phyloP scores from a whole-genome alignment of 2,329 filamentous ascomycete species.

The Pyrenophora graminea region DNA sequence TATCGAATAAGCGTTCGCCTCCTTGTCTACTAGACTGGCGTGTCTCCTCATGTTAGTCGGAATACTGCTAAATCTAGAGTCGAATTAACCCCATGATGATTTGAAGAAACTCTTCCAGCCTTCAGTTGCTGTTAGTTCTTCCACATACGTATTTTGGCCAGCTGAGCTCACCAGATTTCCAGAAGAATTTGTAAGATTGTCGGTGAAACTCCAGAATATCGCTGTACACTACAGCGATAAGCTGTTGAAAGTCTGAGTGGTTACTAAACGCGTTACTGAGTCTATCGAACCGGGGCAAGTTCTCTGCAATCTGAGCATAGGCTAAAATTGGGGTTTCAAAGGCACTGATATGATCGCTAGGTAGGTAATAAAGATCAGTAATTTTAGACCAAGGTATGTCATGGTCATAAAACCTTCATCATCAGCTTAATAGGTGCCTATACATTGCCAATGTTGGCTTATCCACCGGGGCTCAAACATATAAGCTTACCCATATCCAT shows the following conservation, averaged over 20 bases:
- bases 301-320: slow-evolving; percentile 3
- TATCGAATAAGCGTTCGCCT: slow-evolving; percentile 23
- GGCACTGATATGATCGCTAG: neutral
- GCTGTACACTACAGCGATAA: neutral
- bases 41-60: neutral
- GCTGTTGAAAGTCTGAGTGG: slow-evolving; percentile 1
- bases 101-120: slow-evolving; percentile 1
- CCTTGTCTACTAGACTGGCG: slow-evolving; percentile 23
- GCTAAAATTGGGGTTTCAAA: slow-evolving; percentile 1
- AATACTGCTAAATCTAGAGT: neutral
- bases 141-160: neutral
- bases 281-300: neutral
- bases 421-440: slow-evolving; percentile 24
- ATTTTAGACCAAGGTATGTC: no score
- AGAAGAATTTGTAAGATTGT: slow-evolving; percentile 1
- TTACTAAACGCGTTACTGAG: neutral
- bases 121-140: neutral
- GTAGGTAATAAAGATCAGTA: no score
- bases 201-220: slow-evolving; percentile 2
- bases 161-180: neutral
- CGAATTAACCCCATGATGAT: slow-evolving; percentile 1
- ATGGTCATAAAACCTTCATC: neutral
- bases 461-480: no score
- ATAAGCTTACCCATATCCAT: slow-evolving; percentile 47
- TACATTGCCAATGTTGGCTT: no score